Evolutionary conservation across 2,329 filamentous ascomycete genomes (phyloP).

Genomic region (Trichocomaceae sp.): DNA sequence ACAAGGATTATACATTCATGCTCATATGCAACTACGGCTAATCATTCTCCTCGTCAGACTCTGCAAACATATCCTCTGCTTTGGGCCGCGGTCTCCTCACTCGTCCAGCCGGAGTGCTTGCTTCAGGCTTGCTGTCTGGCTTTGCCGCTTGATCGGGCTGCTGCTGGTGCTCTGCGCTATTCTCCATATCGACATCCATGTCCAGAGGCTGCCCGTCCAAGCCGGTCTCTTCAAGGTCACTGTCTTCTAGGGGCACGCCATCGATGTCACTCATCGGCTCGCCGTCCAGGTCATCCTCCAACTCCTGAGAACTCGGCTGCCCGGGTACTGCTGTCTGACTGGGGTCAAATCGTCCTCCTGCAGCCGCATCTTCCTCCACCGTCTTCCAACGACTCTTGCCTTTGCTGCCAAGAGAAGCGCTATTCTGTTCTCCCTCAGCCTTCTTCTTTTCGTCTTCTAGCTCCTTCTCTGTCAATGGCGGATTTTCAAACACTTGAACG

Average conservation of each 20-base stretch:
- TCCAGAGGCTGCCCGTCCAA: slow-evolving; percentile 37
- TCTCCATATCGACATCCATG: slow-evolving; percentile 17
- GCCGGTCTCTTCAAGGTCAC: slow-evolving; percentile 45
- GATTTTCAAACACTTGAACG: slow-evolving; percentile 62
- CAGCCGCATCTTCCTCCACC: slow-evolving; percentile 37
- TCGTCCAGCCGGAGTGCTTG: slow-evolving; percentile 13
- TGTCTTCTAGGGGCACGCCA: slow-evolving; percentile 41
- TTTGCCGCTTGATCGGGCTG: slow-evolving; percentile 19
- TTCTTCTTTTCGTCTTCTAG: slow-evolving; percentile 39
- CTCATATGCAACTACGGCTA: background rate
- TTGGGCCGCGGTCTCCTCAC: slow-evolving; percentile 58
- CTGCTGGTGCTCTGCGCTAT: slow-evolving; percentile 18
- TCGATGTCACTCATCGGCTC: slow-evolving; percentile 45
- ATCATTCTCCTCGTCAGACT: slow-evolving; percentile 53
- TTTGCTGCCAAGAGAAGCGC: slow-evolving; percentile 30
- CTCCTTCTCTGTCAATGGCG: slow-evolving; percentile 50
- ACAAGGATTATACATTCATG: background rate
- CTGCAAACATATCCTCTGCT: slow-evolving; percentile 82
- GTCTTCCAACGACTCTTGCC: slow-evolving; percentile 43
- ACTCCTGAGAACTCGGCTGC: slow-evolving; percentile 24
- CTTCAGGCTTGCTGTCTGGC: slow-evolving; percentile 7
- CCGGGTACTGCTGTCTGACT: slow-evolving; percentile 21
- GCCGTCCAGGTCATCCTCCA: slow-evolving; percentile 38
- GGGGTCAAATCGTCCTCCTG: slow-evolving; percentile 26
- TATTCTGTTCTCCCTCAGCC: slow-evolving; percentile 34